A percentile compares a stretch with the other conserved stretches of the same genome.
These are phyloP conservation scores for Vitis vinifera DNA, from an alignment of 164 flowering plant genomes.

Conservation along the genomic window ASM3070453v1 NC_081823.1:26346501-26347000, in stretches of 20 bases:
- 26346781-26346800: no score
- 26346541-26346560: not conserved
- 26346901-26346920: not conserved
- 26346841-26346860: conserved; percentile 2
- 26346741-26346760: no score
- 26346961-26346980: not conserved
- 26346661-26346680: no score
- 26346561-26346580: not conserved
- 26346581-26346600: not conserved
- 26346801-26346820: no score
- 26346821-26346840: not conserved
- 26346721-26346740: no score
- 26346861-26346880: not conserved
- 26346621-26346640: no score
- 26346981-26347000: conserved; percentile 18
- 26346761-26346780: no score
- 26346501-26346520: conserved; percentile 11
- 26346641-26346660: no score
- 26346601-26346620: not conserved
- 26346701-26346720: no score
- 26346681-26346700: no score
- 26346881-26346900: no score
- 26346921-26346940: not conserved
- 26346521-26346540: not conserved
- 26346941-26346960: not conserved